A percentile compares a stretch with the other conserved stretches of the same genome.
Conservation (phyloP, 169 alveolate species). For the Eimeria tenella region DNA sequence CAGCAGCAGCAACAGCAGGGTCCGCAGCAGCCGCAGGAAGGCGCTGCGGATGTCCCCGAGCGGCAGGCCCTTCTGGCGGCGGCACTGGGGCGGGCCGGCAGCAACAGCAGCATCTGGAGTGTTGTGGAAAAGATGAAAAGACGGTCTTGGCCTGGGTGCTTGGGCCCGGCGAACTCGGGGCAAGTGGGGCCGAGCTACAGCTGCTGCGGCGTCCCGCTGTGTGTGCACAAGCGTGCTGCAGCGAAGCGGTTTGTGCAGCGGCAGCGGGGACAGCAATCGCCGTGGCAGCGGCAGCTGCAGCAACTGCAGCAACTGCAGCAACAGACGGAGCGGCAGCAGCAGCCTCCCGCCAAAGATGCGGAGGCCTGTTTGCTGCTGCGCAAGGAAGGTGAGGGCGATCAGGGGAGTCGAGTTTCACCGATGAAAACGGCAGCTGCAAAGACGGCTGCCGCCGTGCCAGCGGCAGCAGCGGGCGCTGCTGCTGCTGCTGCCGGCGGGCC, state of each 20-base stretch:
- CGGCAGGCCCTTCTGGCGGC: neutral
- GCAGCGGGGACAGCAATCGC: constrained; percentile 16
- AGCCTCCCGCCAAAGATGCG: constrained; percentile 57
- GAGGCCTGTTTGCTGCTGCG: neutral
- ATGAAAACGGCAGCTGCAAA: constrained; percentile 28
- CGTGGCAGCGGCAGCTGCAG: neutral
- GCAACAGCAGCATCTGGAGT: neutral
- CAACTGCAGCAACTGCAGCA: neutral
- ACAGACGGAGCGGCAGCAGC: neutral
- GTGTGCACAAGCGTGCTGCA: constrained; percentile 47
- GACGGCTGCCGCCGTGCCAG: constrained; percentile 39
- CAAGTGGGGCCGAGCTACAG: neutral
- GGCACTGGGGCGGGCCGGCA: neutral
- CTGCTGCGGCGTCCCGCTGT: constrained; percentile 58
- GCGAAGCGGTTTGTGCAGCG: constrained; percentile 49
- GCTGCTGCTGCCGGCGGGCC: neutral
- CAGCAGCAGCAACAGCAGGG: neutral
- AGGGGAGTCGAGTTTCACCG: neutral
- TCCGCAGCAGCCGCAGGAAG: constrained; percentile 19
- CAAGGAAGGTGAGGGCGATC: neutral
- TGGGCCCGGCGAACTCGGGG: neutral
- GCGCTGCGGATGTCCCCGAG: neutral
- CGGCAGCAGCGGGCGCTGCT: constrained; percentile 32
- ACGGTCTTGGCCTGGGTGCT: constrained; percentile 16
- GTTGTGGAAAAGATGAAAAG: neutral